phyloP scores from a whole-genome alignment of 768 basidiomycete genomes.

The Chlorophyllum brunneum region DNA sequence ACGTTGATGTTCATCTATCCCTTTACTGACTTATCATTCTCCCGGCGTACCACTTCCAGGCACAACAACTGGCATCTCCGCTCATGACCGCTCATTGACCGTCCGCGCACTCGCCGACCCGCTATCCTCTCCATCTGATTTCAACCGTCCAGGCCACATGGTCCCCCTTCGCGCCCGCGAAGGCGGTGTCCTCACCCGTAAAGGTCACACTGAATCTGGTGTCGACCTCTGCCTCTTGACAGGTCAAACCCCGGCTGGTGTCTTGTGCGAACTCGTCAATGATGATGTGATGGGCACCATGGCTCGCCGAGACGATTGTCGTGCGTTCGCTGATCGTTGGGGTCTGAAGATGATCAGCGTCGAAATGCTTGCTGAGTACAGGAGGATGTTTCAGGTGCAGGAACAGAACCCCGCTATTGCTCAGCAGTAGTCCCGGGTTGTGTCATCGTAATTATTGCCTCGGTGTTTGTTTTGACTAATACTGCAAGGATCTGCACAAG shows the following conservation, averaged over 20 bases:
- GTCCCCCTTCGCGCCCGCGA: conserved; percentile 85
- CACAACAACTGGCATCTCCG: conserved; percentile 95
- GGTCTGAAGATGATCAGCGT: conserved; percentile 94
- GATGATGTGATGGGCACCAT: conserved; percentile 86
- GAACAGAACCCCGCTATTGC: not conserved
- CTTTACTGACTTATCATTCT: not conserved
- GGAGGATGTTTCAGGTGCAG: conserved; percentile 20
- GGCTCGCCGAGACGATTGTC: conserved; percentile 93
- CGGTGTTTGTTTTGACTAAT: not conserved
- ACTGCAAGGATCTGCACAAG: too few species aligned
- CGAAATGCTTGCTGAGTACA: conserved; percentile 67
- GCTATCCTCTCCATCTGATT: conserved; percentile 54
- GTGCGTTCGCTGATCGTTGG: conserved; percentile 86
- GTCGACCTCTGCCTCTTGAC: conserved; percentile 85
- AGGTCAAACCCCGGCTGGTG: conserved; percentile 63
- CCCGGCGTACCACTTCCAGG: conserved; percentile 48
- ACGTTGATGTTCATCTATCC: conserved; percentile 15
- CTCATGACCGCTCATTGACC: conserved; percentile 89
- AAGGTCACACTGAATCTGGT: conserved; percentile 91
- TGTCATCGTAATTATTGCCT: too few species aligned
- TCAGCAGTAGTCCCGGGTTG: not conserved
- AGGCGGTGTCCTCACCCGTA: conserved; percentile 82
- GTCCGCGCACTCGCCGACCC: conserved; percentile 76
- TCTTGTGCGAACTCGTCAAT: conserved; percentile 94
- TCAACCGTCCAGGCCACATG: conserved; percentile 92